Evolutionary conservation across 169 alveolate species (phyloP).

Genomic region (Plasmodium blacklocki): DNA sequence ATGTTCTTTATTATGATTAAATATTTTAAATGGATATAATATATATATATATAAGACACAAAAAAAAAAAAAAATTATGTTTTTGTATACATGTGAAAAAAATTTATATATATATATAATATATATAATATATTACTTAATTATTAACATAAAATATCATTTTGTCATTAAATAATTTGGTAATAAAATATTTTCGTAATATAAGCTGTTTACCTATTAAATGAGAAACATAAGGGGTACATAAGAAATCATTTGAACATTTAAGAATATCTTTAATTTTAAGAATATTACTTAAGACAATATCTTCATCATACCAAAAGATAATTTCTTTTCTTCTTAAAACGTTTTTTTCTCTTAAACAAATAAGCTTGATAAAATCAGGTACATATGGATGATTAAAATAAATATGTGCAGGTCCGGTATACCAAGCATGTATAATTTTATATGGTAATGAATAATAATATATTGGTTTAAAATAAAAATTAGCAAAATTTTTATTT

Average conservation of each 20-base stretch:
- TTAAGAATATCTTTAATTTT: slow-evolving; percentile 53
- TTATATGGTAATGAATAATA: slow-evolving; percentile 65
- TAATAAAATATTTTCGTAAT: slow-evolving; percentile 41
- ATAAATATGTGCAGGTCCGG: slow-evolving; percentile 64
- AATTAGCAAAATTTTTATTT: slow-evolving; percentile 36
- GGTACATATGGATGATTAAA: slow-evolving; percentile 67
- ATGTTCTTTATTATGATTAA: slow-evolving; percentile 6
- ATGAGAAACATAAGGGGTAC: slow-evolving; percentile 73
- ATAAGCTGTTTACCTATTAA: slow-evolving; percentile 65
- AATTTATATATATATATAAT: neutral
- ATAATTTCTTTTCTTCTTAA: slow-evolving; percentile 73
- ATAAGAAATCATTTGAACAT: slow-evolving; percentile 70
- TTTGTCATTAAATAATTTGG: slow-evolving; percentile 11
- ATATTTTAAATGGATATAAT: slow-evolving; percentile 1
- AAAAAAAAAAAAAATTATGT: slow-evolving; percentile 11
- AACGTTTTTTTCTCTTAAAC: slow-evolving; percentile 58
- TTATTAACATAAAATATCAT: neutral
- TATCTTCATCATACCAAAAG: slow-evolving; percentile 60
- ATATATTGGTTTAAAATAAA: slow-evolving; percentile 70
- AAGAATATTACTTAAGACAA: slow-evolving; percentile 25
- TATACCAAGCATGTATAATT: slow-evolving; percentile 77
- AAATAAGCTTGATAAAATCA: slow-evolving; percentile 53
- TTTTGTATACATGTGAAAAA: slow-evolving; percentile 10
- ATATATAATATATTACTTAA: neutral
- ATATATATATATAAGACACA: slow-evolving; percentile 6